Percentiles rank a stretch among this genome's conserved stretches.
phyloP scores from a whole-genome alignment of 768 basidiomycete genomes.

The Lactarius trivialis region DNA sequence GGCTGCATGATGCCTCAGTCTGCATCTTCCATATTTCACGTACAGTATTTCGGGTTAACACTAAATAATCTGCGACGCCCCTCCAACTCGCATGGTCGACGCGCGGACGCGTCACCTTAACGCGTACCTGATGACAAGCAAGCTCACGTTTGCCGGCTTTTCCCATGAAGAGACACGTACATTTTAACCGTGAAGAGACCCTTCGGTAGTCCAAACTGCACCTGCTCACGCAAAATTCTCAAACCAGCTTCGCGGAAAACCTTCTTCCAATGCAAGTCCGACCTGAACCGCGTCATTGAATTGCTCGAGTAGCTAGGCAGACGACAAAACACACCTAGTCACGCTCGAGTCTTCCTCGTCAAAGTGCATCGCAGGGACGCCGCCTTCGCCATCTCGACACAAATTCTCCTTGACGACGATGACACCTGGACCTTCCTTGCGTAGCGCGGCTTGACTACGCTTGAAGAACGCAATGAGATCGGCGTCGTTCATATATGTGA shows the following conservation, averaged over 20 bases:
- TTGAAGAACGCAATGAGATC: slow-evolving; percentile 76
- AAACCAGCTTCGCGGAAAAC: slow-evolving; percentile 73
- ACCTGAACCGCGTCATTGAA: slow-evolving; percentile 41
- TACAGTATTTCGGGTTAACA: neutral
- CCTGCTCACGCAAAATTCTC: slow-evolving; percentile 59
- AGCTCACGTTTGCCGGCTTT: neutral
- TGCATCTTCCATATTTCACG: neutral
- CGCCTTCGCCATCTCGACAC: slow-evolving; percentile 54
- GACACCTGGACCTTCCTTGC: slow-evolving; percentile 42
- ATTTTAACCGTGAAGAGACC: slow-evolving; percentile 84
- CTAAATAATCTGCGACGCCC: neutral
- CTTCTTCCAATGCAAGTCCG: slow-evolving; percentile 73
- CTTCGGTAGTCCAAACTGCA: slow-evolving; percentile 77
- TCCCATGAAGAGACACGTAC: slow-evolving; percentile 36
- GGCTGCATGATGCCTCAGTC: slow-evolving; percentile 38
- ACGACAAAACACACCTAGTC: slow-evolving; percentile 53
- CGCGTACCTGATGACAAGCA: slow-evolving; percentile 47
- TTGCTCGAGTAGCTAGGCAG: neutral
- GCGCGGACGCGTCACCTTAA: slow-evolving; percentile 35
- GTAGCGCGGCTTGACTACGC: slow-evolving; percentile 54
- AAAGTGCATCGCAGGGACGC: slow-evolving; percentile 48
- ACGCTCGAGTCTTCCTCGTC: slow-evolving; percentile 87
- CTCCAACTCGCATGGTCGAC: neutral
- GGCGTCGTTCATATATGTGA: slow-evolving; percentile 73
- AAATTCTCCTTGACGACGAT: slow-evolving; percentile 93